Evolutionary conservation across 2,329 filamentous ascomycete genomes (phyloP).

Genomic region (Fusarium tjaetaba): DNA sequence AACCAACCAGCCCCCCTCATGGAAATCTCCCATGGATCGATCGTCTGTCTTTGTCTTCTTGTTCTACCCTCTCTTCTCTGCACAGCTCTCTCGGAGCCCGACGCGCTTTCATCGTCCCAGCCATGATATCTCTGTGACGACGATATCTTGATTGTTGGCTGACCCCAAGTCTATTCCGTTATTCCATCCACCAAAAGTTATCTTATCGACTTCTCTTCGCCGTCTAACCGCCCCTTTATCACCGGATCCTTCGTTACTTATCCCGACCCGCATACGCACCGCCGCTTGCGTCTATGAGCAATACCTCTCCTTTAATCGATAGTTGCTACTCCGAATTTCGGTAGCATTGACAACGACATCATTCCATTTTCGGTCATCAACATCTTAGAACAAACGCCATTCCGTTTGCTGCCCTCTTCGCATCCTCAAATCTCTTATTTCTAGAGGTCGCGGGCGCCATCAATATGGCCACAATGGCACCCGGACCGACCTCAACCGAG

Average conservation of each 20-base stretch:
- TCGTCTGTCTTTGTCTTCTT: slow-evolving; percentile 19
- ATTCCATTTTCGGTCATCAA: background rate
- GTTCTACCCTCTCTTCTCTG: slow-evolving; percentile 33
- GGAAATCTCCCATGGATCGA: slow-evolving; percentile 27
- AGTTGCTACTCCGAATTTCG: background rate
- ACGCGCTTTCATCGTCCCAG: slow-evolving; percentile 35
- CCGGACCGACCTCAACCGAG: slow-evolving; percentile 58
- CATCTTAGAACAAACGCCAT: background rate
- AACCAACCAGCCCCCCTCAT: slow-evolving; percentile 39
- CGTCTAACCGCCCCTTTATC: slow-evolving; percentile 27
- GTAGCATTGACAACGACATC: slow-evolving; percentile 1
- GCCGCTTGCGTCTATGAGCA: slow-evolving; percentile 28
- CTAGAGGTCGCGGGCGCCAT: slow-evolving; percentile 46
- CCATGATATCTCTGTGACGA: slow-evolving; percentile 35
- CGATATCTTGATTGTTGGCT: slow-evolving; percentile 28
- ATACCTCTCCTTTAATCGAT: slow-evolving; percentile 16
- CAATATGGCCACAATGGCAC: slow-evolving; percentile 64
- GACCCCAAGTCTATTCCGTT: slow-evolving; percentile 1
- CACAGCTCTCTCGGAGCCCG: slow-evolving; percentile 31
- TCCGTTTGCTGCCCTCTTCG: background rate
- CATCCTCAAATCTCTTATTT: slow-evolving; percentile 4
- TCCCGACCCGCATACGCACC: slow-evolving; percentile 19
- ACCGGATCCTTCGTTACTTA: slow-evolving; percentile 22
- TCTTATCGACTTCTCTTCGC: slow-evolving; percentile 20
- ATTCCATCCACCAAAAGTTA: slow-evolving; percentile 1